Evolutionary conservation across 768 basidiomycete genomes (phyloP), one percentile per base, ranked within the genome.

Genomic region (Chalciporus pseudorubinellus): DNA sequence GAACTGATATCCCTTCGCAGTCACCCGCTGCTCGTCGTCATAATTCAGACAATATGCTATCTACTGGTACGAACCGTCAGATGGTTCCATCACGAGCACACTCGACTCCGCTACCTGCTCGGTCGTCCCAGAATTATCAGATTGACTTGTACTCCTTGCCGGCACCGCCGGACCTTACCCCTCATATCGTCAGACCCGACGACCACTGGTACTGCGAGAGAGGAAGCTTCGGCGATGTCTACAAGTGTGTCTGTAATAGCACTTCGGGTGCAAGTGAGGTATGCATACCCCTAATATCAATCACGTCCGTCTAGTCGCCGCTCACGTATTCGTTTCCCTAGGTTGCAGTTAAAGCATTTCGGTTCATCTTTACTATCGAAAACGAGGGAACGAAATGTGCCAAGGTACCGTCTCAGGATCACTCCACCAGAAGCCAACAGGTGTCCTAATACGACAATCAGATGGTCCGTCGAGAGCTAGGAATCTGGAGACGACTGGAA

Each of bases 81-180:
- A 2, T 31, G 10, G 4, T 31, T 14, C 10, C 12, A 14, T 31
- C 31, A 31, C 31, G 31, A 31, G 31, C 31, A 12, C 31, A 31
- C 4, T 31, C 13, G 9, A 3, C 16, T 4, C 33, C 24, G 19
- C n/a, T n/a, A 3, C 21, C 38, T 39, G 8, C 14, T 9, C 38
- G 13, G 22, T 31, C 10, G 2, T 31, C 31, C 12, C 31, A 31
- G 12, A 31, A 31, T 12, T 11, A 11, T 14, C 11, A 31, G 10
- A 11, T 11, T 31, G 31, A 31, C 20, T 28, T 12, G n/a, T 19
- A 28, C 19, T 19, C 18, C 14, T 39, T 16, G 10, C 24, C 40
- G 6, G 41, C 42, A 4, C 47, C 46, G 12, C 44, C 10, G 8
- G 55, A 57, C 21, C 55, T 57, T 22, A 57, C 56, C 11, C 16